These are phyloP conservation scores for Sugiyamaella floridensis DNA, from an alignment of 805 yeast species.

Conservation along the genomic window DNA sequence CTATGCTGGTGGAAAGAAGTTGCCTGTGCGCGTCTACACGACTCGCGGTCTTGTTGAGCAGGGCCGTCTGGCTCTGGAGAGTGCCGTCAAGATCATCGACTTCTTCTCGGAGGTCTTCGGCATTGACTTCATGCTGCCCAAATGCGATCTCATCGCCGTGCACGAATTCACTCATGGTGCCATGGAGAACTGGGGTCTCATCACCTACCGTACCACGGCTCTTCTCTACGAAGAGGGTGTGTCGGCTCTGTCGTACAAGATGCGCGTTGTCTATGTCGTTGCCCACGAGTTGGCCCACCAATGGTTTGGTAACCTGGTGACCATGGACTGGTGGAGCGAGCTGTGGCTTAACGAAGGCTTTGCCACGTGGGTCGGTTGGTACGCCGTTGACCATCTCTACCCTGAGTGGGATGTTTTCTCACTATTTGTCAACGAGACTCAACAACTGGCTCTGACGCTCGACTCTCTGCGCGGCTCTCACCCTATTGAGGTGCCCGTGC, in stretches of 20 bases:
- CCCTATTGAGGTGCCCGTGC: slow-evolving; percentile 79
- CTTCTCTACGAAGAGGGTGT: slow-evolving; percentile 60
- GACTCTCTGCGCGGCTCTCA: slow-evolving; percentile 78
- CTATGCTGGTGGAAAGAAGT: slow-evolving; percentile 45
- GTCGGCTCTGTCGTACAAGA: slow-evolving; percentile 54
- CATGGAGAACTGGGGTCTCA: slow-evolving; percentile 72
- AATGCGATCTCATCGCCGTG: slow-evolving; percentile 74
- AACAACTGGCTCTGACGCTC: slow-evolving; percentile 62
- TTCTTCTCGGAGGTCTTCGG: slow-evolving; percentile 69
- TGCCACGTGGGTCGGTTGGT: slow-evolving; percentile 90
- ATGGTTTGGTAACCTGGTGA: slow-evolving; percentile 86
- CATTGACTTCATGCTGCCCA: slow-evolving; percentile 71
- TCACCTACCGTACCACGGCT: slow-evolving; percentile 74
- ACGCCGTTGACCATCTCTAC: slow-evolving; percentile 63
- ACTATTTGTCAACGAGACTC: slow-evolving; percentile 63
- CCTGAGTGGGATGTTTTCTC: slow-evolving; percentile 89
- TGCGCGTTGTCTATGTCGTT: slow-evolving; percentile 77
- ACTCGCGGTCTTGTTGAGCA: slow-evolving; percentile 69
- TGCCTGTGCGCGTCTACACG: slow-evolving; percentile 75
- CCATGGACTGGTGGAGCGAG: slow-evolving; percentile 92
- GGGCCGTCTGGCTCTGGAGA: slow-evolving; percentile 66
- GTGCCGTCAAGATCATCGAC: slow-evolving; percentile 66
- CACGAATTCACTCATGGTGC: slow-evolving; percentile 85
- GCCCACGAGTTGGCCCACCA: slow-evolving; percentile 88
- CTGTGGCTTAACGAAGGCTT: slow-evolving; percentile 85